Evolutionary conservation across 192 early-diverging fungal genomes (phyloP), one percentile per base, ranked within the genome.

Genomic region (Backusella mclennaniae): DNA sequence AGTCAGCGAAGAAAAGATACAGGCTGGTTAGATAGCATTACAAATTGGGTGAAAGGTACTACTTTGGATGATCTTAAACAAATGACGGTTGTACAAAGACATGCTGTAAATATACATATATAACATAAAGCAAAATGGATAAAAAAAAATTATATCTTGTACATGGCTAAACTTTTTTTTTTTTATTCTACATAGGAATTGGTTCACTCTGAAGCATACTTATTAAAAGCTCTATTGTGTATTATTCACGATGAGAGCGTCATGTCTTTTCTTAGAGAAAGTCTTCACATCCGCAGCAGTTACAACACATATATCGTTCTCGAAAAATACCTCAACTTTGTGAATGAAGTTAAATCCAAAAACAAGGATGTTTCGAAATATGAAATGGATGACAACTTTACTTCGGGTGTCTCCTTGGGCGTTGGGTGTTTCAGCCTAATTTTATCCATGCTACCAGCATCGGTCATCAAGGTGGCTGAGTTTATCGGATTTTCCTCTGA

Each of bases 401-500:
- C 93, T 73, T 92, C 92, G 8, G 95, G 94, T 36, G 89, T 96
- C 3, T 86, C 90, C 6, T 86, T 94, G 19, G 92, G 91, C n/a
- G 87, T 95, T 66, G 95, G 94, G 4, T 85, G 87, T 68, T 96
- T 96, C 80, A 93, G 92, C 59, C 80, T 97, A n/a, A 84, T 94
- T 38, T 85, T 97, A 23, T 92, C 91, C 36, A 89, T 96, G 76
- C 71, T 97, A 66, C 96, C 96, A 1, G 80, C 87, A 0, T 84
- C 86, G 63, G 86, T 94, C 6, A 81, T 96, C 68, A 89, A 92
- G 46, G 83, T 97, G 38, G 89, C 95, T 19, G 95, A 97, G 78
- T 82, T 96, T 49, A 93, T 96, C 26, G 96, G 96, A 0, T 97
- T 96, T 81, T 81, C 88, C 2, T 91, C 91, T 1, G 91, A 97